These are phyloP conservation scores for Immersiella caudata DNA, from an alignment of 495 filamentous ascomycete species.

Conservation along the genomic window DNA sequence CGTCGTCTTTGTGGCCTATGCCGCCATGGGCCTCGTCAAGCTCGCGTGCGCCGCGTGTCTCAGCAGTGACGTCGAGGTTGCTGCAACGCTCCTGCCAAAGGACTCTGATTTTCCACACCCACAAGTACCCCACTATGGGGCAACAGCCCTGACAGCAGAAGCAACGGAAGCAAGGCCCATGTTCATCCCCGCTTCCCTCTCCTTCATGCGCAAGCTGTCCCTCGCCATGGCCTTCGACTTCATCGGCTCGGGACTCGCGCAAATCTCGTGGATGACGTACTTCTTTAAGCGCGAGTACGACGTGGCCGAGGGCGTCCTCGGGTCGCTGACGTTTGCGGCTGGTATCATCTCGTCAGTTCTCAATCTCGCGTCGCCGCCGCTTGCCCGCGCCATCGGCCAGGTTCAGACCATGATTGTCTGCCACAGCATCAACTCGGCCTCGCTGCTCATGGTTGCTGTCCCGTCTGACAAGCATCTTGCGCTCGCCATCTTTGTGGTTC, in stretches of 20 bases:
- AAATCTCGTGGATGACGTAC: slow-evolving; percentile 15
- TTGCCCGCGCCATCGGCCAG: slow-evolving; percentile 9
- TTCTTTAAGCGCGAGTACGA: slow-evolving; percentile 14
- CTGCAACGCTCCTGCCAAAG: not conserved
- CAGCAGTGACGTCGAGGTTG: slow-evolving; percentile 7
- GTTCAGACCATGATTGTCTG: slow-evolving; percentile 9
- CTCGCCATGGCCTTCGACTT: slow-evolving; percentile 16
- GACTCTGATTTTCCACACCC: not conserved
- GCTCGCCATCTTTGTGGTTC: slow-evolving; percentile 11
- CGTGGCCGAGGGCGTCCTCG: slow-evolving; percentile 4
- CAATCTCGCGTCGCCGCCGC: slow-evolving; percentile 12
- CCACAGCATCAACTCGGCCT: slow-evolving; percentile 14
- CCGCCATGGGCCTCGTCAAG: slow-evolving; percentile 13
- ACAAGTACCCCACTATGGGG: not conserved
- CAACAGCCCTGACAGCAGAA: not conserved
- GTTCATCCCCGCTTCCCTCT: slow-evolving; percentile 10
- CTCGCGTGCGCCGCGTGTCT: not conserved
- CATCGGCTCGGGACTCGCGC: slow-evolving; percentile 14
- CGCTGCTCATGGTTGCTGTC: slow-evolving; percentile 15
- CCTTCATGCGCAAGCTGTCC: slow-evolving; percentile 14
- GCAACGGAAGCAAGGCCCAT: not conserved
- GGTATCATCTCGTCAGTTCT: slow-evolving; percentile 13
- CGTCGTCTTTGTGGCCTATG: slow-evolving; percentile 7
- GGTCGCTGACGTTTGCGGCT: not conserved
- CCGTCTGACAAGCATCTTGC: not conserved